Evolutionary conservation across 805 yeast species (phyloP), one percentile per base, ranked within the genome.

Genomic region (Cyberlindnera veronae): DNA sequence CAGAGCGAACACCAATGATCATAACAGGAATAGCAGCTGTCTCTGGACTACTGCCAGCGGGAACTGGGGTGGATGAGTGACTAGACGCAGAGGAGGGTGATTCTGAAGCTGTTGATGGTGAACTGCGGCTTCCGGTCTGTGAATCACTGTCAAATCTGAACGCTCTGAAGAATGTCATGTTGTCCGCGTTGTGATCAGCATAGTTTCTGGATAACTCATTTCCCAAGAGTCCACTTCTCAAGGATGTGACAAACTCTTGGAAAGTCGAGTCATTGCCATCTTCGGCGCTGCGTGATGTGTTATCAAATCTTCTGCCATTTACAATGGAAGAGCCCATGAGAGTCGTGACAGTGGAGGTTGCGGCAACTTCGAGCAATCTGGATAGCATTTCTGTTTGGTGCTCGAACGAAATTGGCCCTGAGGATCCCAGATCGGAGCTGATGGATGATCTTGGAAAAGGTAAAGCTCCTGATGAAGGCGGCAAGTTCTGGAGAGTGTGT

Each of bases 1-100:
- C 68, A 1, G 76, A 69, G 8, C 78, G 57, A 17, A 74, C 69
- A 6, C 79, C 77, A 16, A 74, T 66, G 18, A 74, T 67, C 42
- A 74, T 59, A 4, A 74, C 73, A 1, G 79, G 79, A 4, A 73
- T 63, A n/a, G 38, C 34, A 18, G 45, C 39, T 11, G 39, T 29
- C 5, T 36, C 42, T n/a, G n/a, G n/a, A n/a, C n/a, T n/a, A n/a
- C n/a, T n/a, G n/a, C n/a, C n/a, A n/a, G n/a, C n/a, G n/a, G n/a
- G n/a, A n/a, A n/a, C n/a, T n/a, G 34, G n/a, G 10, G 16, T 14
- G 20, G 27, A 7, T 10, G 19, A 19, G 4, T 21, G 19, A n/a
- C 7, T 10, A 5, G 21, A 10, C 14, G 12, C n/a, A 10, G 8
- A 8, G 13, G 34, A 32, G 13, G 27, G 37, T 36, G 24, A 19